phyloP scores from a whole-genome alignment of 2,329 filamentous ascomycete species.

The Alternaria novae-zelandiae region DNA sequence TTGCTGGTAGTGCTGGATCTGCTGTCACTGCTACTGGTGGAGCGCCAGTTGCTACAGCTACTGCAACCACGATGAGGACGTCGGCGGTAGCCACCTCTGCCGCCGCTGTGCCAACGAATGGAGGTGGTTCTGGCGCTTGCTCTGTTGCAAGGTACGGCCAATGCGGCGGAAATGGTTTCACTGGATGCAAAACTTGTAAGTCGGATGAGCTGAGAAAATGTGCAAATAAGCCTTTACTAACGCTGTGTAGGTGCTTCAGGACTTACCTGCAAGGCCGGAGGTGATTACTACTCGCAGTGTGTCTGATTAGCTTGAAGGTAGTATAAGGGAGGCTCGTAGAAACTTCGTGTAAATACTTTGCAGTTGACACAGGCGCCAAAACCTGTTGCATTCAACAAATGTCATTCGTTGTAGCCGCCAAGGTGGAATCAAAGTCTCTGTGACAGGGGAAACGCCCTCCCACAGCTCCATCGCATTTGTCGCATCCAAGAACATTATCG shows the following conservation, averaged over 20 bases:
- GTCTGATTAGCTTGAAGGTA: not conserved
- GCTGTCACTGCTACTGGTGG: conserved; percentile 26
- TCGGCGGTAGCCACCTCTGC: conserved; percentile 11
- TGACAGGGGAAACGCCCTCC: not conserved
- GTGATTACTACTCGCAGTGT: conserved; percentile 10
- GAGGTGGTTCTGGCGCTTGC: conserved; percentile 19
- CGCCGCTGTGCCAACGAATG: conserved; percentile 20
- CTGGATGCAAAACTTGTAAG: conserved; percentile 13
- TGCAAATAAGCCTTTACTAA: not conserved
- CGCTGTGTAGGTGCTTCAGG: conserved; percentile 5
- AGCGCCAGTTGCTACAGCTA: conserved; percentile 15
- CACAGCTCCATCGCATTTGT: not conserved
- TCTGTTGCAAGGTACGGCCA: conserved; percentile 35
- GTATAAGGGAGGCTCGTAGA: not conserved
- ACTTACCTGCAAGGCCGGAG: conserved; percentile 3
- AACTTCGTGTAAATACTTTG: not conserved
- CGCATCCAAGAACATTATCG: not conserved
- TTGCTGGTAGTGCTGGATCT: conserved; percentile 36
- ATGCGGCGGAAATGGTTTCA: conserved; percentile 37
- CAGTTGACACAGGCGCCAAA: not conserved
- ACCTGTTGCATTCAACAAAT: not conserved
- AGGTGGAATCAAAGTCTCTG: not conserved
- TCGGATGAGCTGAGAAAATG: not conserved
- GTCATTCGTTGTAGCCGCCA: conserved; percentile 3
- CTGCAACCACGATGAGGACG: conserved; percentile 18